Evolutionary conservation across 768 basidiomycete species (phyloP).

Genomic region (Lentinula boryana): DNA sequence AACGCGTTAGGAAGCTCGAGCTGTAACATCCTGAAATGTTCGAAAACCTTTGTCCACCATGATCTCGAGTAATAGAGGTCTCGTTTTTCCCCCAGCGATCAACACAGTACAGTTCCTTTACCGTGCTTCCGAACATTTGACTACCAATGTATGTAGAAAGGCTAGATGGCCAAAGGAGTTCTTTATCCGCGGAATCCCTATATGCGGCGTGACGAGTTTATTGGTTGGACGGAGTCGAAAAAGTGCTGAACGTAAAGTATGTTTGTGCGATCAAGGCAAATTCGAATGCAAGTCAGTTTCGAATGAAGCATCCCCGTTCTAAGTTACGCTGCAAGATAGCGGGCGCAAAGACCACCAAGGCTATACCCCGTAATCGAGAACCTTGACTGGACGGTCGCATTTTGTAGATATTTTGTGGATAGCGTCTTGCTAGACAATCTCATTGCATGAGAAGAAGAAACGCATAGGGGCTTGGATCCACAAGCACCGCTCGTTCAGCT

Average conservation of each 20-base stretch:
- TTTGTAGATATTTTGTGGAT: constrained; percentile 15
- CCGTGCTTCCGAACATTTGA: constrained; percentile 25
- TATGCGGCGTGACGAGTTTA: constrained; percentile 31
- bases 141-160: constrained; percentile 21
- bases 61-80: constrained; percentile 22
- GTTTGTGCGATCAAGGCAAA: not conserved
- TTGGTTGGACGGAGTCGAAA: constrained; percentile 25
- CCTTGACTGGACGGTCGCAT: constrained; percentile 14
- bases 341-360: constrained; percentile 29
- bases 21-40: not conserved
- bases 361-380: constrained; percentile 26
- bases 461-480: not conserved
- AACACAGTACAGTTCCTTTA: constrained; percentile 27
- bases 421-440: constrained; percentile 13
- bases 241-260: constrained; percentile 17
- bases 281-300: not conserved
- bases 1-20: not conserved
- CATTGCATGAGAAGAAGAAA: not conserved
- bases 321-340: constrained; percentile 24
- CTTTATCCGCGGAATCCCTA: constrained; percentile 22
- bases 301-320: not conserved
- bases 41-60: constrained; percentile 21
- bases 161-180: not conserved
- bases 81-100: constrained; percentile 21
- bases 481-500: constrained; percentile 21